Evolutionary conservation across 2,329 filamentous ascomycete genomes (phyloP).

Genomic region (Pseudogymnoascus sp.): DNA sequence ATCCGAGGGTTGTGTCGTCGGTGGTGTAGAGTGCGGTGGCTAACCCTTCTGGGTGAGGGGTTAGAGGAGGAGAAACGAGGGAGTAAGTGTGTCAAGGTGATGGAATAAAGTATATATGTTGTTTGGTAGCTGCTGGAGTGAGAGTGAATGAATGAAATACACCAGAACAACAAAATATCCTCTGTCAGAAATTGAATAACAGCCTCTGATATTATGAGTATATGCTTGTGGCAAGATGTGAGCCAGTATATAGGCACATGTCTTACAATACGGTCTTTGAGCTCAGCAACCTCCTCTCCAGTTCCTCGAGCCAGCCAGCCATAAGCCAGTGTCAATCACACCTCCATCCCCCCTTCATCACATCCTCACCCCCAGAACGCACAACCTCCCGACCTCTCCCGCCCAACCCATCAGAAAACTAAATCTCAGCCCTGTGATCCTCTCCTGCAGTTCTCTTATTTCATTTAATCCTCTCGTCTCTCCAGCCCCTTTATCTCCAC

Average conservation of each 20-base stretch:
- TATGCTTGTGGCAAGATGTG: neutral
- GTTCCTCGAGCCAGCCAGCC: neutral
- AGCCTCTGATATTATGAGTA: neutral
- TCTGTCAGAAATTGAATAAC: neutral
- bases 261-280: neutral
- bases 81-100: no score
- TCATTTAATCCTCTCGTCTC: conserved; percentile 30
- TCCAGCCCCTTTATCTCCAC: neutral
- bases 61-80: neutral
- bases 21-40: neutral
- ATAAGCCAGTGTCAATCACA: neutral
- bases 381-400: conserved; percentile 32
- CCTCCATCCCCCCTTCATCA: conserved; percentile 20
- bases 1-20: neutral
- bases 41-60: neutral
- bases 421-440: conserved; percentile 44
- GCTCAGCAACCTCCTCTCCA: neutral
- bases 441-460: conserved; percentile 43
- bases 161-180: neutral
- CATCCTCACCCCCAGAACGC: conserved; percentile 37
- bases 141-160: neutral
- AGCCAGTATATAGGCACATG: neutral
- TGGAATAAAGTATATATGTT: neutral
- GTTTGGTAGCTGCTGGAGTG: neutral
- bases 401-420: conserved; percentile 51